A percentile compares a stretch with the other conserved stretches of the same genome.
Conservation (phyloP, 768 basidiomycete genomes). For the Mycena amicta region DNA sequence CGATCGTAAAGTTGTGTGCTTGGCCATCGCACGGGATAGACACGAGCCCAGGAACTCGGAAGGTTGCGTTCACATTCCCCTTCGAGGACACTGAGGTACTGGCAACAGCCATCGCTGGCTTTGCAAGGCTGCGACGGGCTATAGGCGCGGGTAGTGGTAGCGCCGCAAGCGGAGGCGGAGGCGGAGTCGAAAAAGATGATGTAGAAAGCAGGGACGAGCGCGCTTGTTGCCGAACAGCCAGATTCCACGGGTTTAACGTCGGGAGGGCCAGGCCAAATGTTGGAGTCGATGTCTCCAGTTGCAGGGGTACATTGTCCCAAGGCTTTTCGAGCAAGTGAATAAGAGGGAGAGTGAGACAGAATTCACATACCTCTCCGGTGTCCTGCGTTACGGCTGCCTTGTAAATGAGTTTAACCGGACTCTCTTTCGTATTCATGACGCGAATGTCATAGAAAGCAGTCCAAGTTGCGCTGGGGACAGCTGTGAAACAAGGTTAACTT, state of each 20-base stretch:
- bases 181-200: not conserved
- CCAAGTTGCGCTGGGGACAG: slow-evolving; percentile 34
- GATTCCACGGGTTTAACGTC: slow-evolving; percentile 33
- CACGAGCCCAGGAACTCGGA: slow-evolving; percentile 34
- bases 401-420: slow-evolving; percentile 36
- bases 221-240: slow-evolving; percentile 19
- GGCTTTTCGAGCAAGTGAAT: slow-evolving; percentile 26
- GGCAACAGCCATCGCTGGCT: not conserved
- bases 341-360: not conserved
- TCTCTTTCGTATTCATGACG: slow-evolving; percentile 37
- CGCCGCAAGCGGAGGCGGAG: not conserved
- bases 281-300: slow-evolving; percentile 42
- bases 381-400: slow-evolving; percentile 41
- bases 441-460: slow-evolving; percentile 41
- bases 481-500: slow-evolving; percentile 4
- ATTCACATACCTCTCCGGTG: slow-evolving; percentile 43
- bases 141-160: not conserved
- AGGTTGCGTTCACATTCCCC: slow-evolving; percentile 36
- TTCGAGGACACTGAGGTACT: slow-evolving; percentile 25
- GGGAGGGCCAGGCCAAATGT: slow-evolving; percentile 40
- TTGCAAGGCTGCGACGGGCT: not conserved
- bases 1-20: slow-evolving; percentile 36
- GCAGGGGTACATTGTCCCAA: slow-evolving; percentile 42
- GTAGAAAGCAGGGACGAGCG: not conserved
- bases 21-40: slow-evolving; percentile 34